Evolutionary conservation across 202 grass and related monocot genomes (phyloP).

Genomic region (Musa balbisiana): DNA sequence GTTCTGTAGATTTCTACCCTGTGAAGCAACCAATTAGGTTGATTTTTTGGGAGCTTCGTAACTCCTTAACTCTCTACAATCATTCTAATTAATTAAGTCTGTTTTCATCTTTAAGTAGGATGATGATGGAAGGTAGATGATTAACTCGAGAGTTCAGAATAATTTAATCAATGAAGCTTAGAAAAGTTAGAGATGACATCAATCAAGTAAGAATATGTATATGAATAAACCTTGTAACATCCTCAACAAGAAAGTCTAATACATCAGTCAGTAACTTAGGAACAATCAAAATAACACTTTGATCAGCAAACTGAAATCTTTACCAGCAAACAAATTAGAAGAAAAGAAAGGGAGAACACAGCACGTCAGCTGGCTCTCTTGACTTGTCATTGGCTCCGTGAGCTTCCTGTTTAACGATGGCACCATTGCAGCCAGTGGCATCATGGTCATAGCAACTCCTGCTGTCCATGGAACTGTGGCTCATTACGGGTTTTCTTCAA

Average conservation of each 20-base stretch:
- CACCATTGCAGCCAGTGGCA: not conserved
- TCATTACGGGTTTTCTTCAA: not conserved
- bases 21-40: no score
- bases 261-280: not conserved
- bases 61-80: no score
- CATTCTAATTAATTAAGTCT: no score
- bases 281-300: not conserved
- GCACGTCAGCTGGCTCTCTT: not conserved
- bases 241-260: not conserved
- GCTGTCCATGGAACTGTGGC: not conserved
- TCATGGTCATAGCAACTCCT: not conserved
- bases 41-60: no score
- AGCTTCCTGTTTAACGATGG: constrained; percentile 1
- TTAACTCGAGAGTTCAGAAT: no score
- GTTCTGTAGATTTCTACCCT: no score
- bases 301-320: not conserved
- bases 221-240: not conserved
- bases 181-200: no score
- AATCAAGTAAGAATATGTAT: not conserved
- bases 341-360: not conserved
- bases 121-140: no score
- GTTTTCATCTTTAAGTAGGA: no score
- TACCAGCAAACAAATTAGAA: not conserved
- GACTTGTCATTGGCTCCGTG: not conserved
- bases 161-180: no score